These are phyloP conservation scores for Herpetospermum pedunculosum DNA, from an alignment of 306 rosid species.

Conservation along the genomic window DNA sequence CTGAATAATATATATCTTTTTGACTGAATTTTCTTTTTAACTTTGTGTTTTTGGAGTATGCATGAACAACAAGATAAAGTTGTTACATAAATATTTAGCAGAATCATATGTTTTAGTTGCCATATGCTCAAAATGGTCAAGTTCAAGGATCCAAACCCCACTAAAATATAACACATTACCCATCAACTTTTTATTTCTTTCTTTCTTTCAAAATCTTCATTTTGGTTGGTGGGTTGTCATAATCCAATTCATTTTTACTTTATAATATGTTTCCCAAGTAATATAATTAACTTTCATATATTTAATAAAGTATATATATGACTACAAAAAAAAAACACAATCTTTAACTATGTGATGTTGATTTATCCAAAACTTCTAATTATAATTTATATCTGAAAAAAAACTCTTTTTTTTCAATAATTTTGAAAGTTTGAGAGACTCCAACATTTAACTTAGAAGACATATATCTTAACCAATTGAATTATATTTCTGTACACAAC, in stretches of 20 bases:
- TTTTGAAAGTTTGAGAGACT: no score
- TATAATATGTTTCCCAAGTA: not conserved
- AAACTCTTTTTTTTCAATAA: no score
- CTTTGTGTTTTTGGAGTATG: constrained; percentile 2
- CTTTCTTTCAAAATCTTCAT: not conserved
- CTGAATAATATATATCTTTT: not conserved
- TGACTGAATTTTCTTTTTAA: not conserved
- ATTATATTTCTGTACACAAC: no score
- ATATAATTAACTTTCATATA: not conserved
- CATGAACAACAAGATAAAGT: constrained; percentile 9
- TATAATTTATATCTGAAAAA: no score
- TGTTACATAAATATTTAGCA: not conserved
- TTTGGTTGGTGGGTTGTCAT: constrained; percentile 7
- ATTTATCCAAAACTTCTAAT: no score
- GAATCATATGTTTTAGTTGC: not conserved
- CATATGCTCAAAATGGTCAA: not conserved
- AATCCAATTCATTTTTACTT: not conserved
- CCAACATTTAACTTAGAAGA: no score
- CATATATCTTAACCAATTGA: no score
- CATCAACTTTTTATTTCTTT: not conserved
- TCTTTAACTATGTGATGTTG: not conserved
- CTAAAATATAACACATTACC: not conserved
- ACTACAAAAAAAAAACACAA: no score
- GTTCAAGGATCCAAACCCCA: not conserved
- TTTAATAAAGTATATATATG: no score